Percentiles rank a stretch among this genome's conserved stretches.
These are phyloP conservation scores for Ceratobasidium sp. DNA, from an alignment of 1,284 basidiomycete genomes.

Conservation along the genomic window DNA sequence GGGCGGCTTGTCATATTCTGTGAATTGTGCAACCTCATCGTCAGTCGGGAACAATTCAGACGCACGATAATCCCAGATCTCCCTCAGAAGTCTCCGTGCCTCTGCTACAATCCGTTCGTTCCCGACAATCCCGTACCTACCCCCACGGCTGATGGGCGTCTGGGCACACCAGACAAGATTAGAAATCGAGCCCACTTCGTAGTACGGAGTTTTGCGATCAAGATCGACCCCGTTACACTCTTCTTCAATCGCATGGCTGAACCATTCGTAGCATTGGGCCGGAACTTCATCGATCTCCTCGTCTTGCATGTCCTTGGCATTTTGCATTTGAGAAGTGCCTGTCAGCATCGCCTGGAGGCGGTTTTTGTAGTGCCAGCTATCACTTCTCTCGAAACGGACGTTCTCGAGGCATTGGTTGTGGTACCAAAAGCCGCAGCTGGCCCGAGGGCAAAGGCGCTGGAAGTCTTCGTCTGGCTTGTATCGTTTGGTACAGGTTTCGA, in stretches of 20 bases:
- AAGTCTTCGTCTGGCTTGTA: conserved; percentile 22
- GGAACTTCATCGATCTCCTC: background rate
- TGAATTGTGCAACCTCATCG: background rate
- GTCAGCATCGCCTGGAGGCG: background rate
- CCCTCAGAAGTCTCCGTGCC: background rate
- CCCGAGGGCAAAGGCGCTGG: conserved; percentile 17
- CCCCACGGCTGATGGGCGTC: conserved; percentile 9
- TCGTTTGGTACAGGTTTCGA: background rate
- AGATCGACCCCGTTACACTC: background rate
- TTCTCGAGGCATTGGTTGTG: conserved; percentile 11
- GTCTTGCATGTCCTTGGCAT: background rate
- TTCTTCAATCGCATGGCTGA: background rate
- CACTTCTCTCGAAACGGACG: background rate
- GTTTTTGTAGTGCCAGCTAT: too few species aligned
- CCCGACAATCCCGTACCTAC: conserved; percentile 17
- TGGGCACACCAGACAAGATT: conserved; percentile 11
- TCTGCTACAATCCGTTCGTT: conserved; percentile 3
- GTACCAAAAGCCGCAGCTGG: conserved; percentile 2
- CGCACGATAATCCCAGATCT: background rate
- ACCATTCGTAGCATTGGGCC: background rate
- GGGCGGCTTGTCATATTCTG: background rate
- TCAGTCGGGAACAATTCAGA: background rate
- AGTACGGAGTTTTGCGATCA: background rate
- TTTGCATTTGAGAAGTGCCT: background rate
- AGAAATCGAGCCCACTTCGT: background rate